Conservation (phyloP, 345 rosid species). For the Brassica juncea region DNA sequence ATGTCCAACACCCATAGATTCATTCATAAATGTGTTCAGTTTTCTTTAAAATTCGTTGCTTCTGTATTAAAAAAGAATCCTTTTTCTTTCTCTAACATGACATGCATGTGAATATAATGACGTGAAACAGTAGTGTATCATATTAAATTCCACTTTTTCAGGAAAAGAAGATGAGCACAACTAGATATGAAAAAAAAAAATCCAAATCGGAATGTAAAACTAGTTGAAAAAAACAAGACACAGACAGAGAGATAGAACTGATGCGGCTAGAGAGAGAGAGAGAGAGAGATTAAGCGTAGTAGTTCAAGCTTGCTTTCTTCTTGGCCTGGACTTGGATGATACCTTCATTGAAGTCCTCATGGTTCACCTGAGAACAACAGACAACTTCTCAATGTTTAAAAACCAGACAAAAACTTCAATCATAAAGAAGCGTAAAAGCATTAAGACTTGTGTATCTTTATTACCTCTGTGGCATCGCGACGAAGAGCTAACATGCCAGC, state of each 20-base stretch:
- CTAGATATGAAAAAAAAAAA: not conserved
- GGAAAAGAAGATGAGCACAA: slow-evolving; percentile 1
- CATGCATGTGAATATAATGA: not conserved
- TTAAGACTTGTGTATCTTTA: not conserved
- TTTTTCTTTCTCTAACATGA: not conserved
- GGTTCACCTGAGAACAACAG: slow-evolving; percentile 67
- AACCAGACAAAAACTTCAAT: slow-evolving; percentile 23
- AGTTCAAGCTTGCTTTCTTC: slow-evolving; percentile 98
- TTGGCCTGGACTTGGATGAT: slow-evolving; percentile 99
- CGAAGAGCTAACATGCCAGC: slow-evolving; percentile 99
- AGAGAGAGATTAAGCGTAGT: slow-evolving; percentile 60
- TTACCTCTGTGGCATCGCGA: slow-evolving; percentile 97
- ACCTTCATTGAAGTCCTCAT: slow-evolving; percentile 98
- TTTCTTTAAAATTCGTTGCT: not conserved
- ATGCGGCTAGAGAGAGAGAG: no score
- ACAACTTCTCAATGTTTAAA: not conserved
- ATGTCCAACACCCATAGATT: not conserved
- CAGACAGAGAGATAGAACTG: not conserved
- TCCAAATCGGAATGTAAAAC: slow-evolving; percentile 26
- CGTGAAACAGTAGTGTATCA: not conserved
- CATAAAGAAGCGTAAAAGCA: not conserved
- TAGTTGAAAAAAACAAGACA: slow-evolving; percentile 13
- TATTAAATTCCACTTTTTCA: not conserved
- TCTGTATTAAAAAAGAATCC: not conserved
- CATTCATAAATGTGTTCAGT: not conserved